Percentiles rank a stretch among this genome's conserved stretches.
Conservation (phyloP, 1,284 basidiomycete genomes). For the Trichosporon sp. region DNA sequence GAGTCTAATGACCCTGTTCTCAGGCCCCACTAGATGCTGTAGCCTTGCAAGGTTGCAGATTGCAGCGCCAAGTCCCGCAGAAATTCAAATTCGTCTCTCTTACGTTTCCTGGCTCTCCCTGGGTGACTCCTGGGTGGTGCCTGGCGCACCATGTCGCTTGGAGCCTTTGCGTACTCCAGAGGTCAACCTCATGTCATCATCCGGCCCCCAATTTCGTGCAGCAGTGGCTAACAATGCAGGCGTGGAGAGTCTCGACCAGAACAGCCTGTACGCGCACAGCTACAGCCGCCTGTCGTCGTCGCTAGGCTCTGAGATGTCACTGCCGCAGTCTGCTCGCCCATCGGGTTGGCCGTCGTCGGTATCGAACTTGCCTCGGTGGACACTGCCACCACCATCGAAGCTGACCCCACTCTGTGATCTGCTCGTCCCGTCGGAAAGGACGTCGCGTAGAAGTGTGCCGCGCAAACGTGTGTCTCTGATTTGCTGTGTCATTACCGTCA, state of each 20-base stretch:
- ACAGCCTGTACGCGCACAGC: slow-evolving; percentile 15
- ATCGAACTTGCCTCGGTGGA: slow-evolving; percentile 43
- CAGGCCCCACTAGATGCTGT: too few species aligned
- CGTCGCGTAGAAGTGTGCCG: neutral
- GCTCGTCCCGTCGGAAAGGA: slow-evolving; percentile 18
- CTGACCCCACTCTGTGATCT: slow-evolving; percentile 34
- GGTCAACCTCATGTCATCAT: too few species aligned
- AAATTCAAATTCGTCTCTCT: neutral
- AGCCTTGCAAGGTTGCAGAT: neutral
- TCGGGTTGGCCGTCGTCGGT: slow-evolving; percentile 29
- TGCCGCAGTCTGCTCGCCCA: slow-evolving; percentile 29
- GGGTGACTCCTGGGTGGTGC: neutral
- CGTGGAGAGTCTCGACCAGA: neutral
- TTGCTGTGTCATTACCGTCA: slow-evolving; percentile 43
- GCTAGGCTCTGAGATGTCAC: slow-evolving; percentile 39
- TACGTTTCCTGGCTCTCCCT: too few species aligned
- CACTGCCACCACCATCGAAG: slow-evolving; percentile 38
- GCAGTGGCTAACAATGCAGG: neutral
- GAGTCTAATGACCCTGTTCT: neutral
- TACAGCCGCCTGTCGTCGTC: slow-evolving; percentile 34
- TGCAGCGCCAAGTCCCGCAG: neutral
- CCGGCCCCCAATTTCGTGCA: too few species aligned
- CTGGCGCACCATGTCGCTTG: neutral
- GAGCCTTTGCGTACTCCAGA: too few species aligned
- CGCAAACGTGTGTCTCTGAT: slow-evolving; percentile 35